Evolutionary conservation across 202 grass and related monocot species (phyloP), one percentile per base, ranked within the genome.

Genomic region (Dendrocalamus latiflorus): DNA sequence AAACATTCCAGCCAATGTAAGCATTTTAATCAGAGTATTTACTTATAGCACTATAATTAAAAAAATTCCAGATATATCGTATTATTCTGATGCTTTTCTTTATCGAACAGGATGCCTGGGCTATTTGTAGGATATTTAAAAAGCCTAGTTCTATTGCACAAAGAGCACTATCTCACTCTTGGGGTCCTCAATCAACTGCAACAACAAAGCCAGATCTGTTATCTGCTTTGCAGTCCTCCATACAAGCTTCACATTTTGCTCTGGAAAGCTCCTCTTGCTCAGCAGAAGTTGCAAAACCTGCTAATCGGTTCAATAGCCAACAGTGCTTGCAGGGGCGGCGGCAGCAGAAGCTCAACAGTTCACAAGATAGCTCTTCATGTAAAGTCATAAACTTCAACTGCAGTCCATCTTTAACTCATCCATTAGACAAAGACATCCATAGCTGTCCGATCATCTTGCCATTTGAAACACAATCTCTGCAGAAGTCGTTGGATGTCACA

Each of bases 41-140:
- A 55, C 25, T 58, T 78, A 37, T 57, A 80, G 18, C 8, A 34
- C 6, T 69, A 57, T 58, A 65, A 36, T 82, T 65, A 18, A 34
- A 70, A 30, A 74, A 74, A 51, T n/a, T n/a, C n/a, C n/a, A 76
- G n/a, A 22, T 57, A 28, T 89, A 56, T 50, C 8, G 10, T 38
- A 50, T 55, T 61, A 56, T 89, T 79, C 54, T 75, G 53, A 68
- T 74, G 11, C 18, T 77, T 78, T 76, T 58, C 36, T 83, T 74
- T 60, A 14, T 69, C 75, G 58, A 86, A 85, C 93, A 98, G 93
- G 93, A 95, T 75, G 84, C 87, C 55, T 93, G 91, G 89, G 87
- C 93, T 65, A 93, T 95, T 65, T 98, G 94, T 67, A 93, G 89
- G 65, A 91, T 98, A 78, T 95, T 98, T 78, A 93, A 93, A 82